phyloP scores from a whole-genome alignment of 2,329 filamentous ascomycete species.

The Purpureocillium takamizusanense region DNA sequence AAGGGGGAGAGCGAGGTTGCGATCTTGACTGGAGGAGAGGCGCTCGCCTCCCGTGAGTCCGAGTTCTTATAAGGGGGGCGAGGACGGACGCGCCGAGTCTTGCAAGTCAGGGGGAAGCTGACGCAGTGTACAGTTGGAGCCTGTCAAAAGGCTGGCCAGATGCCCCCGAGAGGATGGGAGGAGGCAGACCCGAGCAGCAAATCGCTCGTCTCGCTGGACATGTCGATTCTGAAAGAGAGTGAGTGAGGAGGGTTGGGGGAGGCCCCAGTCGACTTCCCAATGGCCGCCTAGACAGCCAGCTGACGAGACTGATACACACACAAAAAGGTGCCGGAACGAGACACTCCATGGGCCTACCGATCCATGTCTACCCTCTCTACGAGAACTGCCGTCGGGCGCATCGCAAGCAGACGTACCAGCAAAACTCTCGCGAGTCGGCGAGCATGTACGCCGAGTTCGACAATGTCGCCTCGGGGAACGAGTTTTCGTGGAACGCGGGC shows the following conservation, averaged over 20 bases:
- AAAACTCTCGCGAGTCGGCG: constrained; percentile 51
- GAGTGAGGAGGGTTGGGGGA: too few relatives aligned
- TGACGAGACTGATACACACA: constrained; percentile 1
- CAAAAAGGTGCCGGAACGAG: constrained; percentile 40
- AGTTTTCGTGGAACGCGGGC: constrained; percentile 49
- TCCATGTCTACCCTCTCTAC: constrained; percentile 60
- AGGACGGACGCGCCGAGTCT: too few relatives aligned
- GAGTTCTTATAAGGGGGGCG: too few relatives aligned
- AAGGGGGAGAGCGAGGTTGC: constrained; percentile 44
- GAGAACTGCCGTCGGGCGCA: constrained; percentile 55
- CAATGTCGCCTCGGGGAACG: constrained; percentile 41
- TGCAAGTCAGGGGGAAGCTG: background rate
- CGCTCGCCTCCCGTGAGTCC: constrained; percentile 45
- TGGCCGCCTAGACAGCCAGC: too few relatives aligned
- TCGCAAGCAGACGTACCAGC: constrained; percentile 39
- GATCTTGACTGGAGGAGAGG: constrained; percentile 55
- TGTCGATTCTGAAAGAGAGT: constrained; percentile 27
- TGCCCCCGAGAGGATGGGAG: constrained; percentile 52
- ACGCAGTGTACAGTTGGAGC: constrained; percentile 16
- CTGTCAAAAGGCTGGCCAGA: constrained; percentile 19
- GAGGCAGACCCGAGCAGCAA: constrained; percentile 33
- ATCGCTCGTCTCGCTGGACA: constrained; percentile 36
- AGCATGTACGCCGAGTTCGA: constrained; percentile 53
- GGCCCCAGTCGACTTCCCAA: too few relatives aligned
- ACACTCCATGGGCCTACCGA: constrained; percentile 52